Percentiles rank a stretch among this genome's conserved stretches.
Conservation (phyloP, 2,329 filamentous ascomycete species). For the Macrophomina tecta region DNA sequence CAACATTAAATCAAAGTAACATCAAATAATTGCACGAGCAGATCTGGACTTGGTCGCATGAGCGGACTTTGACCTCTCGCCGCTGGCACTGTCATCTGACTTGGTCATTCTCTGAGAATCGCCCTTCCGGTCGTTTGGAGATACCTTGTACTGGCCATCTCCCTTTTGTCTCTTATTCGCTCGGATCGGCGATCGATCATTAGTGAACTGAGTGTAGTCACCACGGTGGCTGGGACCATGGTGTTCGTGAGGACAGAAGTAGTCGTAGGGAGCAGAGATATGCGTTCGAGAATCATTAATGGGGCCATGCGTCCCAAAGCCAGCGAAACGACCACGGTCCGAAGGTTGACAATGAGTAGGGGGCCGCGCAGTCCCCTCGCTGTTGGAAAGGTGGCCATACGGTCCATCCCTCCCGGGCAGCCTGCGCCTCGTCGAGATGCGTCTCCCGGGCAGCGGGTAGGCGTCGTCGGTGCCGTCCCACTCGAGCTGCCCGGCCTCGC, state of each 20-base stretch:
- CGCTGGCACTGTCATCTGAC: too few species aligned
- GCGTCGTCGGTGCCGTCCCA: neutral
- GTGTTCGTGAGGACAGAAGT: neutral
- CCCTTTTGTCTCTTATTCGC: too few species aligned
- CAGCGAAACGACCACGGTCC: neutral
- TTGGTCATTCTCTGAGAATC: too few species aligned
- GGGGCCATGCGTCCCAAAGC: neutral
- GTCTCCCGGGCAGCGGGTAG: neutral
- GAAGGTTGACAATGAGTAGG: neutral
- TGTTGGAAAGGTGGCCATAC: neutral
- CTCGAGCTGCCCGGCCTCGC: neutral
- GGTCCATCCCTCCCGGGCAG: neutral
- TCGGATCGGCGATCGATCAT: too few species aligned
- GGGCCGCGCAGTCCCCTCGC: neutral
- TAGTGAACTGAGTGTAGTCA: too few species aligned
- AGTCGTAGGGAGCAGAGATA: neutral
- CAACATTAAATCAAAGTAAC: too few species aligned
- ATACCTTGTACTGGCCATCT: too few species aligned
- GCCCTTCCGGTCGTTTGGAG: too few species aligned
- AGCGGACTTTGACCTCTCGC: too few species aligned
- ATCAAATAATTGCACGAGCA: too few species aligned
- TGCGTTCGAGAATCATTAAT: neutral
- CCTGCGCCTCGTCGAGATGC: neutral
- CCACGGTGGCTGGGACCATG: too few species aligned
- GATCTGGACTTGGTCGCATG: too few species aligned